Evolutionary conservation across 768 basidiomycete genomes (phyloP), one percentile per base, ranked within the genome.

Genomic region (Antrodiella citrinella): DNA sequence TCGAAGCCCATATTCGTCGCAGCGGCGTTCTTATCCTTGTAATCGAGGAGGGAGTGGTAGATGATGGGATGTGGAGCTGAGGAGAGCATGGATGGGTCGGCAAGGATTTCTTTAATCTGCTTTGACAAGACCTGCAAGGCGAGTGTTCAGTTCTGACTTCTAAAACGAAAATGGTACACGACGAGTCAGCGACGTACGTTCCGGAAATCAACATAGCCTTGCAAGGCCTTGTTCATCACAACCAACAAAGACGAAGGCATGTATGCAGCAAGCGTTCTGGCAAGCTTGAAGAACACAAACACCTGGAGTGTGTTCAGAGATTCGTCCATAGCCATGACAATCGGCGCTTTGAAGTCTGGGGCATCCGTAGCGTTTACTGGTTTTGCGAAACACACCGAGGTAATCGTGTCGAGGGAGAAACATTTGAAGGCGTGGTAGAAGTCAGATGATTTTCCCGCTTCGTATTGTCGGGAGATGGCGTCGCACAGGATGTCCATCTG

Each of bases 381-480:
- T 22, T 60, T 57, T 12, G 65, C 64, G 47, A 75, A 74, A 54
- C 68, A 69, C 53, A 73, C 72, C 3, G 67, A 61, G 10, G 72
- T 63, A 45, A 76, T 70, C 45, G 72, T 68, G 52, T 75, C 75
- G 53, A 73, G 57, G 9, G 72, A 66, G 12, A 67, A 61, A 24
- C 70, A 70, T 26, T 72, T 66, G 45, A 71, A 75, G 3, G 71
- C 73, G 26, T 67, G 57, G 58, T 66, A 68, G 56, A 74, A 61
- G 47, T 73, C 60, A 4, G 60, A 59, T 2, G 70, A 63, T 24
- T 45, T 54, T 42, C 51, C 50, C 24, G 19, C 56, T 40, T 46
- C 52, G 43, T 56, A 24, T 13, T 52, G 51, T 9, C 30, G 13
- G 20, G 22, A 23, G 18, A 59, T 53, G 0, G 12, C 51, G 2